These are phyloP conservation scores for Heterococcus sp. DNA, from an alignment of 108 stramenopile species.

Conservation along the genomic window DNA sequence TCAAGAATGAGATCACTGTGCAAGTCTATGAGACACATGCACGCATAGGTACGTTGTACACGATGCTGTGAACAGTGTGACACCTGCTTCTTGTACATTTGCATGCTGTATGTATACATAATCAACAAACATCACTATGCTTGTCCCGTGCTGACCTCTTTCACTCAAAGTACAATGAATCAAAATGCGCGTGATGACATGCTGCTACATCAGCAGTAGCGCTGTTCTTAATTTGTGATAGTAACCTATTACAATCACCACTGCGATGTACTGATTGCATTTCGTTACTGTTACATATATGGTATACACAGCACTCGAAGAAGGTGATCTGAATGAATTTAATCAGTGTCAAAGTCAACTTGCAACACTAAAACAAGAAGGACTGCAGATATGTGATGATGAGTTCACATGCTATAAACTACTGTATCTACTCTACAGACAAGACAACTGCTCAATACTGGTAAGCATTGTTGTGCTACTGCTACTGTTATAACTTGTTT, in stretches of 20 bases:
- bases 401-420: slow-evolving; percentile 72
- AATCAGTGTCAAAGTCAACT: slow-evolving; percentile 78
- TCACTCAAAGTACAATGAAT: background rate
- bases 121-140: no score
- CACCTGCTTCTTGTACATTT: background rate
- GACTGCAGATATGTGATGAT: slow-evolving; percentile 41
- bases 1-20: slow-evolving; percentile 54
- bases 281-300: background rate
- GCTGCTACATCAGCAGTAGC: background rate
- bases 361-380: slow-evolving; percentile 48
- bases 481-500: background rate
- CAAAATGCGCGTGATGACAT: background rate
- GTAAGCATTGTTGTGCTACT: background rate
- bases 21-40: slow-evolving; percentile 77
- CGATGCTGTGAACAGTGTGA: background rate
- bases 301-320: slow-evolving; percentile 57
- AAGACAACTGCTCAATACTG: slow-evolving; percentile 35
- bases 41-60: slow-evolving; percentile 43
- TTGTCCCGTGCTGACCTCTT: no score
- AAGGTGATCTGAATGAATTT: slow-evolving; percentile 76
- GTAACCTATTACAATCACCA: background rate
- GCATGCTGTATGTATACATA: background rate
- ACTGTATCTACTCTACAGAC: slow-evolving; percentile 66
- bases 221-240: background rate
- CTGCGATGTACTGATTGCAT: background rate